phyloP scores from a whole-genome alignment of 176 grass and related monocot species.

The Coix lacrymajobi region DNA sequence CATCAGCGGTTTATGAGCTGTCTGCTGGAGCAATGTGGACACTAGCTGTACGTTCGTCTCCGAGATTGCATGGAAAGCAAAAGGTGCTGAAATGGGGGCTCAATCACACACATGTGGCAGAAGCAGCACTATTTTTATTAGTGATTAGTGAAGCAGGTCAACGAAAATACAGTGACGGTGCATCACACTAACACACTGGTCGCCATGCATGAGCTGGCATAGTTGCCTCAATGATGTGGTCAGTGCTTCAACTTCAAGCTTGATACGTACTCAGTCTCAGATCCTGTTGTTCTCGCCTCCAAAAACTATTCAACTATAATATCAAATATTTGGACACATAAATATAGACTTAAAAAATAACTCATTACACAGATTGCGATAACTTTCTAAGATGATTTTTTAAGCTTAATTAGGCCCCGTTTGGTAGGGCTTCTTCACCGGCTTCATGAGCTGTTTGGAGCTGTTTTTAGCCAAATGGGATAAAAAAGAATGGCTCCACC shows the following conservation, averaged over 20 bases:
- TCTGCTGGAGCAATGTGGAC: neutral
- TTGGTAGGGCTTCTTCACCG: no score
- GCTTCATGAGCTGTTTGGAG: no score
- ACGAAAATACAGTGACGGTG: constrained; percentile 21
- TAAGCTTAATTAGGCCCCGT: no score
- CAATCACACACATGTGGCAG: constrained; percentile 1
- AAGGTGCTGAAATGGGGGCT: neutral
- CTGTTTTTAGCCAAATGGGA: no score
- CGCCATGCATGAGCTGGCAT: constrained; percentile 15
- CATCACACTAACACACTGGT: neutral
- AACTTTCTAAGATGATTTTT: no score
- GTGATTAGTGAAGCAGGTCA: constrained; percentile 6
- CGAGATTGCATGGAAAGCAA: constrained; percentile 14
- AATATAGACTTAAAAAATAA: no score
- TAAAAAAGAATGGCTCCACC: no score
- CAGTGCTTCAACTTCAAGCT: neutral
- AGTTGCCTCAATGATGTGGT: neutral
- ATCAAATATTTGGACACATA: no score
- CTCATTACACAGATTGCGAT: no score
- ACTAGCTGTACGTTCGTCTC: constrained; percentile 10
- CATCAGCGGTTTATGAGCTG: neutral
- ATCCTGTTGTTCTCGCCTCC: no score
- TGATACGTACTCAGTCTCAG: neutral
- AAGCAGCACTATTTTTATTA: neutral
- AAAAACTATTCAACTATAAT: no score